These are phyloP conservation scores for Zoysia matrella DNA, from an alignment of 202 grass and related monocot species.

Conservation along the genomic window DNA sequence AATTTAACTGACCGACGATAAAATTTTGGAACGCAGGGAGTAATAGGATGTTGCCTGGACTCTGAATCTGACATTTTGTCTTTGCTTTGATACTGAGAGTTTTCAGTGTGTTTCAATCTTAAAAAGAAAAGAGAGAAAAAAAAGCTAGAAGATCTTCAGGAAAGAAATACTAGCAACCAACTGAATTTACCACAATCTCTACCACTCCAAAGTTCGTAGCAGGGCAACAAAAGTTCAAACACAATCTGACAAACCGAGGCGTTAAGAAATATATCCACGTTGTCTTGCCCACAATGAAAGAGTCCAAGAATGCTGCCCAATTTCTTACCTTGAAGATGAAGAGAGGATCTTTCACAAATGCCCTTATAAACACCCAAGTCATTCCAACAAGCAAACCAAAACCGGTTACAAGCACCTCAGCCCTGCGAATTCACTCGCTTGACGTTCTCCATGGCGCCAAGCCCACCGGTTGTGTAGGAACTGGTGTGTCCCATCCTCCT, in stretches of 20 bases:
- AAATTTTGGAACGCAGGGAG: too few species aligned
- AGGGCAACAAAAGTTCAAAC: background rate
- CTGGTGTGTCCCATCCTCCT: background rate
- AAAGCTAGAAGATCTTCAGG: background rate
- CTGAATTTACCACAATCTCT: background rate
- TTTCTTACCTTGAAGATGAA: constrained; percentile 11
- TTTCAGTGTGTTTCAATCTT: background rate
- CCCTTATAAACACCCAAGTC: constrained; percentile 40
- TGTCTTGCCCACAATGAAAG: constrained; percentile 41
- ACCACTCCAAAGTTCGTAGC: background rate
- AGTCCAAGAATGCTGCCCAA: constrained; percentile 43
- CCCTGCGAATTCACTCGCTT: constrained; percentile 6
- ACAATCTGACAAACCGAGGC: constrained; percentile 43
- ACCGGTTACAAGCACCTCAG: constrained; percentile 26
- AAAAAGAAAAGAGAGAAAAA: too few species aligned
- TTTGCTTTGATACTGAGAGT: background rate
- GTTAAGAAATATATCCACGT: constrained; percentile 31
- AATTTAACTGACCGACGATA: too few species aligned
- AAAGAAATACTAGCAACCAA: constrained; percentile 4
- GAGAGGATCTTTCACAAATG: constrained; percentile 41
- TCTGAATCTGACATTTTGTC: background rate
- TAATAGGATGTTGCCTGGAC: background rate
- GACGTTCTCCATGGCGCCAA: background rate
- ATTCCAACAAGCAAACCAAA: constrained; percentile 60
- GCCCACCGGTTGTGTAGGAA: background rate